These are phyloP conservation scores for Lavandula angustifolia DNA, from an alignment of 257 asterid species.

Conservation along the genomic window DNA sequence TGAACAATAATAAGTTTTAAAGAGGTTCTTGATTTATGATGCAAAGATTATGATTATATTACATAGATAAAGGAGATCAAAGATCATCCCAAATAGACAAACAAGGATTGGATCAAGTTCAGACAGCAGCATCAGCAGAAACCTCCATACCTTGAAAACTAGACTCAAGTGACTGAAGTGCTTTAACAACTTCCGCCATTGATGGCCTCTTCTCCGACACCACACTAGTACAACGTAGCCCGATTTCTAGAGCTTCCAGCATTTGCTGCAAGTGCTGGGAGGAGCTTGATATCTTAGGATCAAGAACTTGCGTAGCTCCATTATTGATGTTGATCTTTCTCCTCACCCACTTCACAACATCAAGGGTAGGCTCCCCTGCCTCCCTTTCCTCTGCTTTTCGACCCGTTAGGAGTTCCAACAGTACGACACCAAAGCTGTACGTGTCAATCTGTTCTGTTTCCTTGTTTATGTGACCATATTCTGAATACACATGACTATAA, in stretches of 20 bases:
- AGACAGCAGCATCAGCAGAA: slow-evolving; percentile 35
- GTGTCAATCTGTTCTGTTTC: slow-evolving; percentile 65
- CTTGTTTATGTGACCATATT: slow-evolving; percentile 64
- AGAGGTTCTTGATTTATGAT: slow-evolving; percentile 1
- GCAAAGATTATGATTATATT: slow-evolving; percentile 10
- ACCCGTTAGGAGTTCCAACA: slow-evolving; percentile 79
- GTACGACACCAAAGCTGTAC: slow-evolving; percentile 71
- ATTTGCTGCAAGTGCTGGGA: slow-evolving; percentile 45
- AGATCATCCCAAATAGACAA: not conserved
- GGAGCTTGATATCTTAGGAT: slow-evolving; percentile 52
- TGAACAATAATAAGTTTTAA: not conserved
- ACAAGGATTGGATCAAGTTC: slow-evolving; percentile 38
- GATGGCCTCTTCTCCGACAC: slow-evolving; percentile 79
- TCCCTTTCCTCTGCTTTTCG: slow-evolving; percentile 49
- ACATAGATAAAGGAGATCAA: slow-evolving; percentile 21
- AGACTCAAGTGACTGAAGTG: slow-evolving; percentile 52
- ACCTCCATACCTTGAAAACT: slow-evolving; percentile 35
- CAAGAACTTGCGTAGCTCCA: slow-evolving; percentile 64
- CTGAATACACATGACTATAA: slow-evolving; percentile 38
- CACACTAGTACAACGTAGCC: slow-evolving; percentile 59
- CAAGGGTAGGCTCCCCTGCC: slow-evolving; percentile 40
- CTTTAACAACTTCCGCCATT: slow-evolving; percentile 57
- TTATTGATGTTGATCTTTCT: slow-evolving; percentile 72
- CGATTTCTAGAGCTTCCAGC: slow-evolving; percentile 68
- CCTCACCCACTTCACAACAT: slow-evolving; percentile 82